Base-by-base conservation (phyloP, 2,329 filamentous ascomycete genomes). In the Torrubiella hemipterigena region DNA sequence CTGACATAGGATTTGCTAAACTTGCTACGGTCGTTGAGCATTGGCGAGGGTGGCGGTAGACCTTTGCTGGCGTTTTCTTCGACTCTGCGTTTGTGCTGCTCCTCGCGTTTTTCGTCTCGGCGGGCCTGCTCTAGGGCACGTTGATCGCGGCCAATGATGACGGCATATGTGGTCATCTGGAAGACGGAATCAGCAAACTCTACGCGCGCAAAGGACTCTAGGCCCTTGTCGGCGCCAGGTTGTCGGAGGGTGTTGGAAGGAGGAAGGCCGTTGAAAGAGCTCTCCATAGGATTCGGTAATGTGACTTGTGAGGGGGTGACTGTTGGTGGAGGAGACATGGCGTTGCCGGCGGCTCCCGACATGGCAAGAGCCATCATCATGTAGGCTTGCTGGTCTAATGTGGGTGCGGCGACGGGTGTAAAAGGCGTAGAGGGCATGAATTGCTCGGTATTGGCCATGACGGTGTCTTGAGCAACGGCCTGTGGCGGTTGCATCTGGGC, bases 111-210 rank as follows among this genome's bases (percentile, higher is more conserved):
- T 46, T 69, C 63, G 36, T 73, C 63, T 33, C 58, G 58, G 27
- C 63, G 60, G 15, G 71, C 72, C 42, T 70, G 63, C 33, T 65
- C 56, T 40, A 73, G 54, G 8, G 74, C 74, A 31, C 63, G 57
- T 44, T 76, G 65, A 51, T 86, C 81, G 38, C 81, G 76, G 33
- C 80, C 81, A 17, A 87, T 72, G 34, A 81, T 70, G 42, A 86
- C 69, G 31, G 72, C 67, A 43, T 77, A 78, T 2, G 79, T 84
- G 31, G 76, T 83, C 74, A 87, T 81, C 54, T 82, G 81, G 51
- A 82, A 86, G 34, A 76, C 69, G 47, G 80, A 79, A 58, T 87
- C 81, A 42, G 70, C 67, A 48, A 87, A 86, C 44, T 77, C 71
- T 38, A 87, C 61, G 31, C 64, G 60, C 26, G 69, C 69, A 48